Evolutionary conservation across 2,329 filamentous ascomycete species (phyloP).

Genomic region (Claviceps pazoutovae): DNA sequence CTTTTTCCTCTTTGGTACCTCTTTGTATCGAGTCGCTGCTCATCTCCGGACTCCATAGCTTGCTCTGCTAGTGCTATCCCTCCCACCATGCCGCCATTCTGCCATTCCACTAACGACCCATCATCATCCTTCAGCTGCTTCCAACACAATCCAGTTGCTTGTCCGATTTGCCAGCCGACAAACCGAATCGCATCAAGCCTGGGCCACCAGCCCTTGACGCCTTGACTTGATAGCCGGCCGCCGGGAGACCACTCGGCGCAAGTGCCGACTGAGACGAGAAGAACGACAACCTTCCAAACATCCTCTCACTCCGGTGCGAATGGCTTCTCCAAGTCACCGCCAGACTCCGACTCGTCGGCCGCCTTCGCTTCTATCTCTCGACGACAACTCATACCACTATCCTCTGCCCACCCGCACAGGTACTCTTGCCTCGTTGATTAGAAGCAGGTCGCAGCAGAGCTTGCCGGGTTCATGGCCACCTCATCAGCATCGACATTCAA

Average conservation of each 20-base stretch:
- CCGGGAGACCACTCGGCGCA: background rate
- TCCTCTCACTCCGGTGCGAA: slow-evolving; percentile 3
- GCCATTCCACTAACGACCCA: background rate
- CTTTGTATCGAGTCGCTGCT: background rate
- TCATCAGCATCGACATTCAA: slow-evolving; percentile 8
- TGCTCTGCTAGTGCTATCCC: background rate
- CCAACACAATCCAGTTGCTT: background rate
- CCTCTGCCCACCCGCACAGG: slow-evolving; percentile 23
- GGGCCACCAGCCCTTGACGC: background rate
- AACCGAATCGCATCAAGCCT: background rate
- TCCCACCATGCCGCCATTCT: background rate
- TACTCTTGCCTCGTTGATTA: slow-evolving; percentile 24
- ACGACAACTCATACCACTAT: slow-evolving; percentile 18
- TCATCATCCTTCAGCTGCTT: background rate
- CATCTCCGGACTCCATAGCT: background rate
- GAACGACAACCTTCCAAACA: background rate
- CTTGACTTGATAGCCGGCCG: background rate
- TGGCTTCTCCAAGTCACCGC: slow-evolving; percentile 18
- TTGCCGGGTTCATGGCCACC: slow-evolving; percentile 15
- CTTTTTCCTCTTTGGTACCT: background rate
- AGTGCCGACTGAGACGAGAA: background rate
- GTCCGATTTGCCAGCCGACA: background rate
- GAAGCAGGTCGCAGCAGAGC: slow-evolving; percentile 24
- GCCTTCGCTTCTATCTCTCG: slow-evolving; percentile 19
- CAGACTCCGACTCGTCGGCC: slow-evolving; percentile 15